These are phyloP conservation scores for Lentinula novae-zelandiae DNA, from an alignment of 1,284 basidiomycete genomes.

Conservation along the genomic window DNA sequence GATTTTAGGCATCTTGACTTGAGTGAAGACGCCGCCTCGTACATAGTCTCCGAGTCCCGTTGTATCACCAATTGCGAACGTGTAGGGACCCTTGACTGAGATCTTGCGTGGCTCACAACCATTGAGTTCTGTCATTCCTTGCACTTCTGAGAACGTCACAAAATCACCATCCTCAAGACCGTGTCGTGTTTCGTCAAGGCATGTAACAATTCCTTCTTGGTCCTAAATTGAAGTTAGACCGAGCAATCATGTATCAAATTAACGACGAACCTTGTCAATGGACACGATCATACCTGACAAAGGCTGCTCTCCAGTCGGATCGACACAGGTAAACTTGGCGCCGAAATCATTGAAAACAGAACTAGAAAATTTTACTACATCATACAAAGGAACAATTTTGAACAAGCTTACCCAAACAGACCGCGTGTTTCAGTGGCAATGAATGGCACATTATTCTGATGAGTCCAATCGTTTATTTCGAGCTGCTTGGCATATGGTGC, in stretches of 20 bases:
- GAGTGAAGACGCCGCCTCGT: constrained; percentile 92
- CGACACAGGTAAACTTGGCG: constrained; percentile 89
- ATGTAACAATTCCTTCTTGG: constrained; percentile 89
- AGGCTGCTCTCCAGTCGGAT: constrained; percentile 94
- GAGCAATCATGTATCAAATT: background rate
- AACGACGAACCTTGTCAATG: constrained; percentile 64
- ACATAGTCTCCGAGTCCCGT: constrained; percentile 77
- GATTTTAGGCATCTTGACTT: constrained; percentile 99
- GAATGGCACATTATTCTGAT: constrained; percentile 86
- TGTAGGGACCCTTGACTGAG: constrained; percentile 94
- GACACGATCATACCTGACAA: constrained; percentile 95
- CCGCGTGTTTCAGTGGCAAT: constrained; percentile 92
- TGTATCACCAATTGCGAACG: constrained; percentile 92
- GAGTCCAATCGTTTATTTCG: constrained; percentile 94
- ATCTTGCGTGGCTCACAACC: constrained; percentile 90
- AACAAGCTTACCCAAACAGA: constrained; percentile 78
- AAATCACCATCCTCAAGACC: constrained; percentile 98
- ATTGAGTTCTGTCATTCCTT: constrained; percentile 93
- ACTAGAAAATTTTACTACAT: constrained; percentile 35
- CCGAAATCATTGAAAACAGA: constrained; percentile 98
- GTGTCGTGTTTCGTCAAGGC: constrained; percentile 95
- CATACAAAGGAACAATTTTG: constrained; percentile 7
- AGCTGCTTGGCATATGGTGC: constrained; percentile 79
- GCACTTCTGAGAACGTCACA: constrained; percentile 96
- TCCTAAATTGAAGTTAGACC: constrained; percentile 44